Base-by-base conservation (phyloP, 257 asterid species). In the Verbena officinalis region DNA sequence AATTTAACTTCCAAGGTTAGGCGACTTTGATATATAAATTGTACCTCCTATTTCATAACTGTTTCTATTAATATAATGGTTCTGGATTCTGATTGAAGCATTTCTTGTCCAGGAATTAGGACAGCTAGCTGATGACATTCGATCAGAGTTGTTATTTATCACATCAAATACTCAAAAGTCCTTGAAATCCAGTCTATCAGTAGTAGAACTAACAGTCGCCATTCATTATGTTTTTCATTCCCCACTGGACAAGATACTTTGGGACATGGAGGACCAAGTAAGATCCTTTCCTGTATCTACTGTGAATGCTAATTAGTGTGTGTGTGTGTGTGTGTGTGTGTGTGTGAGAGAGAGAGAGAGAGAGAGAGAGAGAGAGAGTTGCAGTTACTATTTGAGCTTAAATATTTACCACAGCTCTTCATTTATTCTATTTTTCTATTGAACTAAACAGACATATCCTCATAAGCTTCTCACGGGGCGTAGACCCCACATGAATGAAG, bases 251-350 rank as follows among this genome's bases (percentile, higher is more conserved):
- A 91, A 86, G 82, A 88, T 91, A 62, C 73, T 88, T 55, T 91
- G 96, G 98, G 98, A 91, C 80, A 82, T 86, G 69, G 95, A 80
- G 66, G 96, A 88, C 64, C 98, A 91, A 68, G 98, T 91, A 77
- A 81, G 90, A 62, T 55, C 36, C 30, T 62, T 56, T 24, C 43
- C 46, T 4, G 15, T 22, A 20, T 21, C 10, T 58, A n/a, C 33
- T 8, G 39, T 20, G 40, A 4, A 38, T 17, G 36, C 9, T 43
- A 27, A 27, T 27, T 20, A 9, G 8, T 24, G 9, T 52, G 52
- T 5, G 30, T 19, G 42, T 20, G 0, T 15, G 16, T 27, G 40
- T 62, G 1, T 9, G 17, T 30, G 30, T 46, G 34, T 40, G 16
- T 39, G 33, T 40, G 12, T 15, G 7, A 1, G 44, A 0, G 24